Evolutionary conservation across 768 basidiomycete species (phyloP).

Genomic region (Daedaleopsis nitida): DNA sequence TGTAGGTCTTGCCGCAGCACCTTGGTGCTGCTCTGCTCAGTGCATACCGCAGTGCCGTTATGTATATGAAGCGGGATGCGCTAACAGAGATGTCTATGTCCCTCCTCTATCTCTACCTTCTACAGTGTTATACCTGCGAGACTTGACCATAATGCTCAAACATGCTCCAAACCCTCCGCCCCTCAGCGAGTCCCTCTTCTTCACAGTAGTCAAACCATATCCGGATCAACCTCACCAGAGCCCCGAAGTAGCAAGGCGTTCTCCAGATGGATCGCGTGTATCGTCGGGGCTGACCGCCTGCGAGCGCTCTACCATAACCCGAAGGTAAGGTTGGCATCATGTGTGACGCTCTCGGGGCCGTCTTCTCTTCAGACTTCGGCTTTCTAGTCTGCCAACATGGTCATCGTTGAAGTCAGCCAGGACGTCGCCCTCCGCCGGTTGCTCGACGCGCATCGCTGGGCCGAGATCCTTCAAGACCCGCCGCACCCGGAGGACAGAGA

Average conservation of each 20-base stretch:
- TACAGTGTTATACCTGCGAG: too few species aligned
- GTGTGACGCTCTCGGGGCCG: not conserved
- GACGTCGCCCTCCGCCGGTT: slow-evolving; percentile 34
- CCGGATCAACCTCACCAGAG: slow-evolving; percentile 44
- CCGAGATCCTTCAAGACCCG: slow-evolving; percentile 39
- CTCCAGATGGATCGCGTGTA: slow-evolving; percentile 47
- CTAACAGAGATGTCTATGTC: not conserved
- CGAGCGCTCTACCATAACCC: slow-evolving; percentile 48
- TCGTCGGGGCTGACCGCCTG: slow-evolving; percentile 39
- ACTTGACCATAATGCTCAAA: slow-evolving; percentile 28
- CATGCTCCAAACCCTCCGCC: slow-evolving; percentile 42
- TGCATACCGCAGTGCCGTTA: not conserved
- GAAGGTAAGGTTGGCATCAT: slow-evolving; percentile 30
- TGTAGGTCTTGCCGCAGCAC: not conserved
- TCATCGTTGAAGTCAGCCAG: slow-evolving; percentile 46
- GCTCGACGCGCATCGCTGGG: slow-evolving; percentile 49
- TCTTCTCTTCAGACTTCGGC: not conserved
- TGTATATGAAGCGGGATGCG: not conserved
- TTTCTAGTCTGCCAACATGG: slow-evolving; percentile 43
- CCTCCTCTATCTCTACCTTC: not conserved
- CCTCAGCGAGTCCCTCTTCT: slow-evolving; percentile 43
- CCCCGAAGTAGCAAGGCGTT: slow-evolving; percentile 37
- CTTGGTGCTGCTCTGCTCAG: too few species aligned
- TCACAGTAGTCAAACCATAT: slow-evolving; percentile 48
- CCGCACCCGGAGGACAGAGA: slow-evolving; percentile 29